A percentile compares a stretch with the other conserved stretches of the same genome.
Conservation (phyloP, 306 rosid genomes). For the Echinosophora koreensis region DNA sequence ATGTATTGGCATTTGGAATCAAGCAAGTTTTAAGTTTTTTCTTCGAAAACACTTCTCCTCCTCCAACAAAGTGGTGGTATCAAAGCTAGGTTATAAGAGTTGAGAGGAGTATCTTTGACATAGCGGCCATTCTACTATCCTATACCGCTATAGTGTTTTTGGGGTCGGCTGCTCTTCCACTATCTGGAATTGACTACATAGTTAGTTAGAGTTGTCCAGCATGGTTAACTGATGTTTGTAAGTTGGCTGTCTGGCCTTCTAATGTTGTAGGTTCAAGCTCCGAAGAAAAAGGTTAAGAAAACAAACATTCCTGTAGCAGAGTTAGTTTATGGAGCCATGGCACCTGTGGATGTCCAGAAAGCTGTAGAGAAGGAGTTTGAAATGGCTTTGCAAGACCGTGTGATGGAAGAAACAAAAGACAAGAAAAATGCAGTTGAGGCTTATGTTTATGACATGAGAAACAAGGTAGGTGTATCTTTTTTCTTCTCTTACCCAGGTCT, state of each 20-base stretch:
- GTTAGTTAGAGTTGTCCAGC: background rate
- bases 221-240: background rate
- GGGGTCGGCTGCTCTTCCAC: background rate
- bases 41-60: too few relatives aligned
- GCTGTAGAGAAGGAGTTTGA: slow-evolving; percentile 93
- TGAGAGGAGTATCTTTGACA: too few relatives aligned
- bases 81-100: too few relatives aligned
- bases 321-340: slow-evolving; percentile 81
- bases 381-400: slow-evolving; percentile 97
- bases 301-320: slow-evolving; percentile 73
- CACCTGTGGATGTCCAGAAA: slow-evolving; percentile 68
- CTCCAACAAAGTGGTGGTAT: too few relatives aligned
- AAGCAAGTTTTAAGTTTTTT: too few relatives aligned
- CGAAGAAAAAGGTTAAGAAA: slow-evolving; percentile 86
- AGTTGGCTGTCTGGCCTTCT: slow-evolving; percentile 19
- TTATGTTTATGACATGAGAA: slow-evolving; percentile 94
- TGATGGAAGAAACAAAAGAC: slow-evolving; percentile 98
- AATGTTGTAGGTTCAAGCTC: slow-evolving; percentile 70
- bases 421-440: slow-evolving; percentile 96
- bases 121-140: too few relatives aligned
- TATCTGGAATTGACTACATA: too few relatives aligned
- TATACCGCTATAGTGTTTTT: too few relatives aligned
- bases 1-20: too few relatives aligned
- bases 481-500: background rate
- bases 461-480: slow-evolving; percentile 62